Conservation (phyloP, 176 grass and related monocot species). For the maize (Zea mays) region Zm-B73-REFERENCE-NAM-5.0 NC_050099.1:230872001-230872500, state of each 20-base stretch:
- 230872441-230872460: too few relatives aligned
- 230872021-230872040: neutral
- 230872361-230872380: too few relatives aligned
- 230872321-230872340: too few relatives aligned
- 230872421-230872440: too few relatives aligned
- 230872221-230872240: neutral
- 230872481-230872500: too few relatives aligned
- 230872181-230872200: neutral
- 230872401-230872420: too few relatives aligned
- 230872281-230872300: too few relatives aligned
- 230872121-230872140: neutral
- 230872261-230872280: neutral
- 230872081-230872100: neutral
- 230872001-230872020: conserved; percentile 2
- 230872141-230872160: too few relatives aligned
- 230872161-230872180: neutral
- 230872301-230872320: too few relatives aligned
- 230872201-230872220: neutral
- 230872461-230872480: too few relatives aligned
- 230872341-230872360: too few relatives aligned
- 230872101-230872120: neutral
- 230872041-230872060: neutral
- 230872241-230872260: neutral
- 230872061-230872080: conserved; percentile 5
- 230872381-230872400: too few relatives aligned